Evolutionary conservation across 2,329 filamentous ascomycete species (phyloP).

Genomic region (Cladophialophora exuberans): DNA sequence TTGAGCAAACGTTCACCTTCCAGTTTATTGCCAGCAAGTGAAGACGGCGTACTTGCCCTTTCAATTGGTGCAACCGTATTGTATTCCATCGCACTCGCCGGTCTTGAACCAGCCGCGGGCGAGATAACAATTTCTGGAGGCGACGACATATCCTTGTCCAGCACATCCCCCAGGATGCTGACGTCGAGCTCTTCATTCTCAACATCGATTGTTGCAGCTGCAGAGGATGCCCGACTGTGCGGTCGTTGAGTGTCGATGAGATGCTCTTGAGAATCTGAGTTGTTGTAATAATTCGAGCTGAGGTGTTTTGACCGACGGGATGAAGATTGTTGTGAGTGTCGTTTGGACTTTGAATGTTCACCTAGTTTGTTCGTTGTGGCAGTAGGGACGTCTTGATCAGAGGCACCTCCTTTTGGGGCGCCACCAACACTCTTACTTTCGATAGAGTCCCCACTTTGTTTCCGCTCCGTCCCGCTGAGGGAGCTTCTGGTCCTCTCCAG

Average conservation of each 20-base stretch:
- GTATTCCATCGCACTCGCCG: neutral
- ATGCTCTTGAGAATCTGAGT: slow-evolving; percentile 30
- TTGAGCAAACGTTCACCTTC: neutral
- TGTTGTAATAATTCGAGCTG: slow-evolving; percentile 7
- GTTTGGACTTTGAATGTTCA: slow-evolving; percentile 13
- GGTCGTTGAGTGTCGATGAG: slow-evolving; percentile 23
- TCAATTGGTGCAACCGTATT: neutral
- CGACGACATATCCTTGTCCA: slow-evolving; percentile 38
- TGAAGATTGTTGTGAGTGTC: slow-evolving; percentile 25
- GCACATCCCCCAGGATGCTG: slow-evolving; percentile 13
- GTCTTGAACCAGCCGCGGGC: slow-evolving; percentile 5
- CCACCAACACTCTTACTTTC: neutral
- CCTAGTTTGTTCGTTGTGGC: neutral
- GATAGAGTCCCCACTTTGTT: slow-evolving; percentile 5
- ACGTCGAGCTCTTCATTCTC: slow-evolving; percentile 30
- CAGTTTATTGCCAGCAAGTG: neutral
- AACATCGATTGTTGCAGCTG: slow-evolving; percentile 32
- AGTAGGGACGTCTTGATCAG: neutral
- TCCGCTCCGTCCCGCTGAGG: neutral
- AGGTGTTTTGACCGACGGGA: slow-evolving; percentile 20
- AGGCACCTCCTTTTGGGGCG: neutral
- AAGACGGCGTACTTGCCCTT: neutral
- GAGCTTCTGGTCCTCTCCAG: slow-evolving; percentile 71
- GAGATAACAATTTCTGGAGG: slow-evolving; percentile 30
- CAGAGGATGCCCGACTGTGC: slow-evolving; percentile 31